A percentile compares a stretch with the other conserved stretches of the same genome.
These are phyloP conservation scores for Inonotus obliquus DNA, from an alignment of 1,284 basidiomycete genomes.

Conservation along the genomic window DNA sequence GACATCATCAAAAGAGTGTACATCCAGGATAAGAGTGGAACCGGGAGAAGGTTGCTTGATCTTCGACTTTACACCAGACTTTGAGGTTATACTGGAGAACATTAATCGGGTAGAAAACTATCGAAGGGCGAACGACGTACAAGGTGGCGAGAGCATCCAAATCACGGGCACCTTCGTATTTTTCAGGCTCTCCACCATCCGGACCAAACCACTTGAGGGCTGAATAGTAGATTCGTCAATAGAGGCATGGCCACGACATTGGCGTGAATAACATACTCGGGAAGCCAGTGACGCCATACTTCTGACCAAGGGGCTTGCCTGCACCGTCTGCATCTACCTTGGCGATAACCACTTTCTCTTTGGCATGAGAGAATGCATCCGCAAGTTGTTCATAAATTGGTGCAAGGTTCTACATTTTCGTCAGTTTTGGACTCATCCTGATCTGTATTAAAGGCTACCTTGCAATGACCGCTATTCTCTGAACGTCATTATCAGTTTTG, in stretches of 20 bases:
- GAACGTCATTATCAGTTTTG: neutral
- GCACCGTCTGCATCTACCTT: constrained; percentile 92
- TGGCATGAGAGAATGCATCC: constrained; percentile 73
- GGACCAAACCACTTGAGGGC: constrained; percentile 89
- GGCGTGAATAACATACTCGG: constrained; percentile 62
- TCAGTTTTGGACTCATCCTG: neutral
- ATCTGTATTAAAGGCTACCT: constrained; percentile 38
- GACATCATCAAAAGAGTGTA: constrained; percentile 71
- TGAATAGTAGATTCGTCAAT: constrained; percentile 28
- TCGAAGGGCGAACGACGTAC: constrained; percentile 39
- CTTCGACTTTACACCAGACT: constrained; percentile 78
- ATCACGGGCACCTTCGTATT: constrained; percentile 79
- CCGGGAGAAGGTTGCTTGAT: constrained; percentile 84
- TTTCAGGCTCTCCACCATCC: constrained; percentile 56
- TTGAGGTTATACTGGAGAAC: constrained; percentile 56
- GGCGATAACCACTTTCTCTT: constrained; percentile 84
- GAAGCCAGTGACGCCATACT: constrained; percentile 79
- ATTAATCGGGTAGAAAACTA: neutral
- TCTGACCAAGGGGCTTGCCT: constrained; percentile 67
- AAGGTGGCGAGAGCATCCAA: constrained; percentile 73
- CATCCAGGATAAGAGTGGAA: constrained; percentile 64
- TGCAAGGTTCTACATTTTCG: constrained; percentile 61
- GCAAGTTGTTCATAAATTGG: constrained; percentile 87
- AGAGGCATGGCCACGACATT: neutral
- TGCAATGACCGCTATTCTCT: constrained; percentile 72